These are phyloP conservation scores for Myxozyma lipomycoides DNA, from an alignment of 805 yeast species.

Conservation along the genomic window DNA sequence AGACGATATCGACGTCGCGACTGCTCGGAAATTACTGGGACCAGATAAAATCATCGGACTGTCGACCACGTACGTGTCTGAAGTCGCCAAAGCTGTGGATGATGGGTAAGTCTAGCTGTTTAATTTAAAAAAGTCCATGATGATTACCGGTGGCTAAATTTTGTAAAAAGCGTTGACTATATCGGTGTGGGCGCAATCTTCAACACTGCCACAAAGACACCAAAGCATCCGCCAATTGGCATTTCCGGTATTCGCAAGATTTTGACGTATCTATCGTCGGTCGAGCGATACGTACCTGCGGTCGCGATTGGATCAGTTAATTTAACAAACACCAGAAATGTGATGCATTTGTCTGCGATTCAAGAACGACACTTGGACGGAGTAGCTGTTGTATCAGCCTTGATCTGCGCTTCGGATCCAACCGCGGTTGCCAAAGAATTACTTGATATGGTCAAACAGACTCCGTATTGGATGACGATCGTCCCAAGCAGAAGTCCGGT, in stretches of 20 bases:
- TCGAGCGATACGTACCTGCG: constrained; percentile 41
- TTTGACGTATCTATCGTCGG: constrained; percentile 36
- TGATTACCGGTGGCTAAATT: no score
- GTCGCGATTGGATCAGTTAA: constrained; percentile 82
- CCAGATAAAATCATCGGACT: constrained; percentile 75
- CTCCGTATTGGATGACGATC: constrained; percentile 31
- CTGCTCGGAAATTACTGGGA: constrained; percentile 64
- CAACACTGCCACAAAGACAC: constrained; percentile 66
- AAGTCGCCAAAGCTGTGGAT: constrained; percentile 49
- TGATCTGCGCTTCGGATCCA: constrained; percentile 63
- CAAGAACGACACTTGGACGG: constrained; percentile 58
- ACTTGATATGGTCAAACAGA: constrained; percentile 34
- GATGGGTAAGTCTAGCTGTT: constrained; percentile 38
- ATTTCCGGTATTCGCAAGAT: constrained; percentile 59
- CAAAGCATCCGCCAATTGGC: constrained; percentile 59
- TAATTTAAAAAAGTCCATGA: no score
- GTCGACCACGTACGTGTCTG: constrained; percentile 59
- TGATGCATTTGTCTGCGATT: constrained; percentile 47
- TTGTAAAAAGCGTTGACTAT: constrained; percentile 53
- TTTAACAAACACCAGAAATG: constrained; percentile 55
- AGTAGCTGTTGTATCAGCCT: constrained; percentile 83
- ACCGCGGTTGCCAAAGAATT: constrained; percentile 47
- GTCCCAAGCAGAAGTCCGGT: constrained; percentile 9
- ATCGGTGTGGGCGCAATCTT: constrained; percentile 81
- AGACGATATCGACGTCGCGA: constrained; percentile 64